Evolutionary conservation across 805 yeast species (phyloP).

Genomic region (Nakazawaea holstii): DNA sequence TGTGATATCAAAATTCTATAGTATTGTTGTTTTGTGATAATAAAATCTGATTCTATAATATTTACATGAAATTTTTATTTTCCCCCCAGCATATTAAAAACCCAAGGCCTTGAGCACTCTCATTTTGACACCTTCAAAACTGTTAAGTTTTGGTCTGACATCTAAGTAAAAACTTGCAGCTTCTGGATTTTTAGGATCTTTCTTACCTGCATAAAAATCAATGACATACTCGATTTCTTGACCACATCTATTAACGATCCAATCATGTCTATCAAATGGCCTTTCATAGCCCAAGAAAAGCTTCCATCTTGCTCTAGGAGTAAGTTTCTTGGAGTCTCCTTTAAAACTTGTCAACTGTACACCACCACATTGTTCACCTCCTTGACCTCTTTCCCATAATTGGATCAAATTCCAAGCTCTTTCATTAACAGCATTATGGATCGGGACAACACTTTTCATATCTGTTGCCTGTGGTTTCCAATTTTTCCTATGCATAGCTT

Average conservation of each 20-base stretch:
- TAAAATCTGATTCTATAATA: not conserved
- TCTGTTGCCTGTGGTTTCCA: slow-evolving; percentile 80
- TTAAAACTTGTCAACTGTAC: slow-evolving; percentile 78
- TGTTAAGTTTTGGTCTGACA: slow-evolving; percentile 86
- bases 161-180: slow-evolving; percentile 70
- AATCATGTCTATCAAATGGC: slow-evolving; percentile 96
- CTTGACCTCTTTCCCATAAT: slow-evolving; percentile 68
- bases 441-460: slow-evolving; percentile 88
- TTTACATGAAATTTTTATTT: not conserved
- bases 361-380: slow-evolving; percentile 73
- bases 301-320: slow-evolving; percentile 82
- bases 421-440: slow-evolving; percentile 92
- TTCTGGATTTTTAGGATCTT: slow-evolving; percentile 37
- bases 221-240: slow-evolving; percentile 80
- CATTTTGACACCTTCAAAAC: slow-evolving; percentile 73
- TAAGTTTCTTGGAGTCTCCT: slow-evolving; percentile 80
- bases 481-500: slow-evolving; percentile 88
- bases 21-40: no score
- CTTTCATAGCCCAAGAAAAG: slow-evolving; percentile 59
- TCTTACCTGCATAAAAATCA: slow-evolving; percentile 73
- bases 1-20: no score
- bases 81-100: slow-evolving; percentile 16
- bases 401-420: slow-evolving; percentile 83
- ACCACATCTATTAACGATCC: slow-evolving; percentile 88
- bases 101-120: slow-evolving; percentile 64